These are phyloP conservation scores for Parsonsia alboflavescens DNA, from an alignment of 257 asterid genomes.

Conservation along the genomic window DNA sequence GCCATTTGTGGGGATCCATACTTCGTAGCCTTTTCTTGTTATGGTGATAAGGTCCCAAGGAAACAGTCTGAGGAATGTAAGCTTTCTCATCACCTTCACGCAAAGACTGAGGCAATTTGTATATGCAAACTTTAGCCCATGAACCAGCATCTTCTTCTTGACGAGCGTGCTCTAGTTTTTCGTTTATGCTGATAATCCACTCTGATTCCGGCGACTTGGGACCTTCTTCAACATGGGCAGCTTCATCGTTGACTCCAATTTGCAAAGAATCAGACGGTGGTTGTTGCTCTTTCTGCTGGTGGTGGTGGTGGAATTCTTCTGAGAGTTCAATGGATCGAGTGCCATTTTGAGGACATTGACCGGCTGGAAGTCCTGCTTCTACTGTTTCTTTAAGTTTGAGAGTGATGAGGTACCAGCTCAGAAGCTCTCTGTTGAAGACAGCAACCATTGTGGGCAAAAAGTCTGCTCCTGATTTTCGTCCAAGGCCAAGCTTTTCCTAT, in stretches of 20 bases:
- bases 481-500: not conserved
- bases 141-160: slow-evolving; percentile 50
- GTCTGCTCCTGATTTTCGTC: not conserved
- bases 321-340: slow-evolving; percentile 37
- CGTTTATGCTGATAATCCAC: slow-evolving; percentile 60
- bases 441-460: slow-evolving; percentile 54
- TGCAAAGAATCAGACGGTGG: slow-evolving; percentile 26
- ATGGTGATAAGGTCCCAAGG: slow-evolving; percentile 77
- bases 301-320: slow-evolving; percentile 11
- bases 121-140: slow-evolving; percentile 68
- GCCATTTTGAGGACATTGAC: slow-evolving; percentile 25
- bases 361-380: slow-evolving; percentile 47
- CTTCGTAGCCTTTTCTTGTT: slow-evolving; percentile 44
- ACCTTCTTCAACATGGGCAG: slow-evolving; percentile 17
- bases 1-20: slow-evolving; percentile 88
- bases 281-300: slow-evolving; percentile 23
- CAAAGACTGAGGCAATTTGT: slow-evolving; percentile 59
- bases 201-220: slow-evolving; percentile 44
- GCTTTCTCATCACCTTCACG: slow-evolving; percentile 64
- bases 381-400: slow-evolving; percentile 79
- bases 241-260: slow-evolving; percentile 18
- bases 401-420: slow-evolving; percentile 88
- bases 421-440: slow-evolving; percentile 78
- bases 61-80: slow-evolving; percentile 71
- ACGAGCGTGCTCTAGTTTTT: slow-evolving; percentile 59